Evolutionary conservation across 2,329 filamentous ascomycete species (phyloP).

Genomic region (Penicillium freii): DNA sequence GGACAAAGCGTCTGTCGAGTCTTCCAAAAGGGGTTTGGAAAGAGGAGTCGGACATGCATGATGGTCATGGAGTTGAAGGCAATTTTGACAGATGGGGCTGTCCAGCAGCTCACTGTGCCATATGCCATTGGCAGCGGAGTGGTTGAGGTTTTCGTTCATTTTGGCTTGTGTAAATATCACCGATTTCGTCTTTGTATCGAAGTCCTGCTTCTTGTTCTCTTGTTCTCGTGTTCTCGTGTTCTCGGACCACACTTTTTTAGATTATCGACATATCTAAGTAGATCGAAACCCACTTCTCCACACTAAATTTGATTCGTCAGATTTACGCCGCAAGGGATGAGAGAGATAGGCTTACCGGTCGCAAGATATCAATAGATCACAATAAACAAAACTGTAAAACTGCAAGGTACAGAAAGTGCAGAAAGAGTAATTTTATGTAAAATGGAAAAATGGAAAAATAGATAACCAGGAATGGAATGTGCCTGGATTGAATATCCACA

Average conservation of each 20-base stretch:
- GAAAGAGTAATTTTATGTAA: background rate
- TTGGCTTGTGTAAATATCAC: background rate
- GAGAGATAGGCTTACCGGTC: background rate
- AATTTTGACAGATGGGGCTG: conserved; percentile 18
- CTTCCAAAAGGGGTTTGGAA: conserved; percentile 17
- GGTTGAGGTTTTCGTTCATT: conserved; percentile 7
- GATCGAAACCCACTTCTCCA: conserved; percentile 13
- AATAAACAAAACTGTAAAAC: background rate
- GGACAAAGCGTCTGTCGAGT: conserved; percentile 19
- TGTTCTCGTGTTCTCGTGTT: background rate
- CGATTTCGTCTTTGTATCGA: background rate
- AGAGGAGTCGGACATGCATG: conserved; percentile 19
- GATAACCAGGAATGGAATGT: background rate
- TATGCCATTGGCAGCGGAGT: conserved; percentile 7
- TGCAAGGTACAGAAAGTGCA: conserved; percentile 7
- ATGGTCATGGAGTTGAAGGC: conserved; percentile 14
- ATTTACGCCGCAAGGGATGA: conserved; percentile 7
- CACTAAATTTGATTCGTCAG: conserved; percentile 7
- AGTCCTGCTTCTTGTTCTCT: conserved; percentile 1
- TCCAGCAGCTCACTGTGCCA: conserved; percentile 21
- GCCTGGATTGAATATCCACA: conserved; percentile 1
- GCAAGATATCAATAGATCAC: conserved; percentile 2
- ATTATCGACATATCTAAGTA: conserved; percentile 24
- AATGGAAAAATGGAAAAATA: background rate
- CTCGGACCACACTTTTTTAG: conserved; percentile 14